Conservation (phyloP, 2,329 filamentous ascomycete genomes). For the Colletotrichum tofieldiae region DNA sequence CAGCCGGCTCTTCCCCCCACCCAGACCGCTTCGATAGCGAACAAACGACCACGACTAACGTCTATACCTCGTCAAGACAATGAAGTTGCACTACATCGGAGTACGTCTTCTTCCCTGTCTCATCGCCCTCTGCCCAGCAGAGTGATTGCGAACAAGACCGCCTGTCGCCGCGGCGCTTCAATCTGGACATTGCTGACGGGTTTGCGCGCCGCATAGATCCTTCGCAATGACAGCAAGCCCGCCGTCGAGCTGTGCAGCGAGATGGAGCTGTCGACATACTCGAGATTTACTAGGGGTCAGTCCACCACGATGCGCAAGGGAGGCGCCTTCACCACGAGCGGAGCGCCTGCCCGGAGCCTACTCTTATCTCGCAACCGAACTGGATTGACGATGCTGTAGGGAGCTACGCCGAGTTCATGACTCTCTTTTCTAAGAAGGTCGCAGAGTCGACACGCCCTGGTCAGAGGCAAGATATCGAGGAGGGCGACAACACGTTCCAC, state of each 20-base stretch:
- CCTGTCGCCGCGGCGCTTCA: background rate
- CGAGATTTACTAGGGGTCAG: slow-evolving; percentile 83
- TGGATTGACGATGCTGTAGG: slow-evolving; percentile 31
- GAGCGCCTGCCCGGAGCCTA: background rate
- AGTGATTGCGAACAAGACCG: background rate
- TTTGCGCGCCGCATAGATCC: slow-evolving; percentile 69
- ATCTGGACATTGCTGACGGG: slow-evolving; percentile 24
- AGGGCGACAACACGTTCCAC: slow-evolving; percentile 86
- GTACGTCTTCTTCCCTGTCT: slow-evolving; percentile 66
- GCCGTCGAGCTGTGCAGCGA: slow-evolving; percentile 83
- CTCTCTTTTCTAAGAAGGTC: slow-evolving; percentile 87
- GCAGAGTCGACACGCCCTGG: slow-evolving; percentile 88
- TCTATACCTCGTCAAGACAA: slow-evolving; percentile 58
- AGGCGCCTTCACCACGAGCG: background rate
- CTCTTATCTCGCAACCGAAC: background rate
- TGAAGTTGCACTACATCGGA: slow-evolving; percentile 92
- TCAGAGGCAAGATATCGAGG: slow-evolving; percentile 87
- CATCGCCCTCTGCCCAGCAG: slow-evolving; percentile 14
- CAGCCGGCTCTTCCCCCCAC: slow-evolving; percentile 10
- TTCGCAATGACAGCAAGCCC: slow-evolving; percentile 84
- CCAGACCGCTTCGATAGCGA: slow-evolving; percentile 28
- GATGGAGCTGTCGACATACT: slow-evolving; percentile 84
- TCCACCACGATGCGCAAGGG: slow-evolving; percentile 35
- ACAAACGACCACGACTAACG: slow-evolving; percentile 23
- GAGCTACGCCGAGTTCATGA: slow-evolving; percentile 74